Conservation (phyloP, 2,329 filamentous ascomycete species). For the Paecilomyces sp. region DNA sequence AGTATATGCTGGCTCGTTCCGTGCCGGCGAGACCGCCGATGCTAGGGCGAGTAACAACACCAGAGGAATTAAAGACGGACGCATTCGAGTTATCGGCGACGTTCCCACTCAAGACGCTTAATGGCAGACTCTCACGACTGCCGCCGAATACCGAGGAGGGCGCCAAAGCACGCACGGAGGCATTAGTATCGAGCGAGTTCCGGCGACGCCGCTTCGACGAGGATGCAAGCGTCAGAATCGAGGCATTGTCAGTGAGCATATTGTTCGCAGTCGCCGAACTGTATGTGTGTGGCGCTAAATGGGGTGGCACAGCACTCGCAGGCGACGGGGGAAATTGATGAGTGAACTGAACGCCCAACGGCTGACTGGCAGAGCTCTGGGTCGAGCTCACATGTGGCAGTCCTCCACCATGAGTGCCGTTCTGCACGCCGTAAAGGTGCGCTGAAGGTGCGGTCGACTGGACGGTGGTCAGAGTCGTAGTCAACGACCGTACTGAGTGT, state of each 20-base stretch:
- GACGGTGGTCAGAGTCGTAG: slow-evolving; percentile 60
- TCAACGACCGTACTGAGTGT: slow-evolving; percentile 58
- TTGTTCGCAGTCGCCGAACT: slow-evolving; percentile 56
- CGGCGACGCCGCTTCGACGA: slow-evolving; percentile 57
- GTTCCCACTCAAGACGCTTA: slow-evolving; percentile 55
- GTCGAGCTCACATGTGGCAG: slow-evolving; percentile 27
- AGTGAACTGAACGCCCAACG: slow-evolving; percentile 45
- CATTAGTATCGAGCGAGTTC: slow-evolving; percentile 59
- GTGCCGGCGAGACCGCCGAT: slow-evolving; percentile 49
- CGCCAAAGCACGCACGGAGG: slow-evolving; percentile 58
- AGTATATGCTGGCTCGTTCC: slow-evolving; percentile 65
- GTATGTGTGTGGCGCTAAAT: slow-evolving; percentile 53
- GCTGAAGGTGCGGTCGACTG: slow-evolving; percentile 53
- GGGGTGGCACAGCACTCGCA: slow-evolving; percentile 54
- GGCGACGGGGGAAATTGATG: slow-evolving; percentile 55
- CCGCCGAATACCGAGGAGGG: slow-evolving; percentile 59
- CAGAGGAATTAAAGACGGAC: slow-evolving; percentile 31
- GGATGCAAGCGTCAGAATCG: slow-evolving; percentile 58
- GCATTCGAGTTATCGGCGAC: slow-evolving; percentile 37
- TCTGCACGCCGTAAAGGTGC: slow-evolving; percentile 31
- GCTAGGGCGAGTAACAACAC: slow-evolving; percentile 41
- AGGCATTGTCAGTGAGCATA: slow-evolving; percentile 58
- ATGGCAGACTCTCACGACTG: slow-evolving; percentile 55
- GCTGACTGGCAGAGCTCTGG: slow-evolving; percentile 29
- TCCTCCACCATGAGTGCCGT: slow-evolving; percentile 17